A percentile compares a stretch with the other conserved stretches of the same genome.
phyloP scores from a whole-genome alignment of 2,329 filamentous ascomycete species.

The Bipolaris sorokiniana region DNA sequence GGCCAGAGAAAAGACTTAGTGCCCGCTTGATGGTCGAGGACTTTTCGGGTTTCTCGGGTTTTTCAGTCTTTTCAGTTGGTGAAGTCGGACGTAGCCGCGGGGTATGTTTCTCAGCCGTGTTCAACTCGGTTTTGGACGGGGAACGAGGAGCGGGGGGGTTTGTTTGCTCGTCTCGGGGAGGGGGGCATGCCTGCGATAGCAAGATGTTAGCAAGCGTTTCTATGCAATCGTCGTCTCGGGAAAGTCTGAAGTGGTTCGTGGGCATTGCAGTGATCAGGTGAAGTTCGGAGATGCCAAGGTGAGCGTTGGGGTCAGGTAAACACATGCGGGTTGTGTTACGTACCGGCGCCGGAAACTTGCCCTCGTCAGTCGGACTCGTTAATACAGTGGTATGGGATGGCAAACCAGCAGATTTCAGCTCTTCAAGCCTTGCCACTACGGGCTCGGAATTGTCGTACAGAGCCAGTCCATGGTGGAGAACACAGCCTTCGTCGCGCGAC shows the following conservation, averaged over 20 bases:
- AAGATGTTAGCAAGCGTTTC: constrained; percentile 12
- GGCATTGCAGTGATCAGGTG: constrained; percentile 6
- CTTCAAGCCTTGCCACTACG: constrained; percentile 42
- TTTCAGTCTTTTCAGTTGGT: constrained; percentile 19
- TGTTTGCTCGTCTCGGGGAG: constrained; percentile 14
- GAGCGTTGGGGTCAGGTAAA: constrained; percentile 14
- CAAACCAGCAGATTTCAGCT: constrained; percentile 49
- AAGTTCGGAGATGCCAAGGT: constrained; percentile 8
- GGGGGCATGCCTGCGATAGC: constrained; percentile 22
- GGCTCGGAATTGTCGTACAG: constrained; percentile 56
- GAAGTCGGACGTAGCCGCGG: constrained; percentile 20
- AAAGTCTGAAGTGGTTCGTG: constrained; percentile 9
- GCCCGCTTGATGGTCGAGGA: constrained; percentile 26
- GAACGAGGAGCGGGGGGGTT: constrained; percentile 15
- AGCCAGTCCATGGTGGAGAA: constrained; percentile 58
- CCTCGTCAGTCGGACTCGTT: constrained; percentile 46
- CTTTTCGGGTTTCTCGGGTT: constrained; percentile 12
- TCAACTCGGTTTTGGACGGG: constrained; percentile 18
- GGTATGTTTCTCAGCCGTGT: constrained; percentile 23
- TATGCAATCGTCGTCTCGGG: constrained; percentile 7
- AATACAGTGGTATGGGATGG: constrained; percentile 45
- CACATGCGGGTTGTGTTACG: constrained; percentile 19
- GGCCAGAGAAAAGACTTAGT: constrained; percentile 18
- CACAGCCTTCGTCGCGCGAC: constrained; percentile 53
- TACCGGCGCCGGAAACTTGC: constrained; percentile 47